Conservation (phyloP, 306 rosid genomes). For the Sicyos baderoa region DNA sequence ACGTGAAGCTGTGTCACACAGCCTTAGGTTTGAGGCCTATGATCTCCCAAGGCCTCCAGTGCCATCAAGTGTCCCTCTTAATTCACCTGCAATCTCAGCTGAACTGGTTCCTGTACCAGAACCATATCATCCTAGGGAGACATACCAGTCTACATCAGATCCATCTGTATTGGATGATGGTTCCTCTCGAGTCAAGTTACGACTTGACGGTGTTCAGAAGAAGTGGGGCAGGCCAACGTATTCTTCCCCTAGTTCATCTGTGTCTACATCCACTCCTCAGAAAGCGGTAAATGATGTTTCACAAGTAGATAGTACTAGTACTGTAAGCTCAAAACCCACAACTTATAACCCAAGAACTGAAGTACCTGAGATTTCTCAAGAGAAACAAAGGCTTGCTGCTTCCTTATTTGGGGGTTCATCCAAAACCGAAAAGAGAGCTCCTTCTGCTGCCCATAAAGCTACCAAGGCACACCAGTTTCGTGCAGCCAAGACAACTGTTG, state of each 20-base stretch:
- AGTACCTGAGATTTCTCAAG: slow-evolving; percentile 48
- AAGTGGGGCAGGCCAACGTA: slow-evolving; percentile 72
- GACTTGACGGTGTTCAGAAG: slow-evolving; percentile 80
- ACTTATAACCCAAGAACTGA: slow-evolving; percentile 46
- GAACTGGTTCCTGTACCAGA: slow-evolving; percentile 64
- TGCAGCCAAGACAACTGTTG: slow-evolving; percentile 34
- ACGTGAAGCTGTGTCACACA: slow-evolving; percentile 48
- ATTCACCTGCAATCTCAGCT: slow-evolving; percentile 39
- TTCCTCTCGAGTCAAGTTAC: slow-evolving; percentile 50
- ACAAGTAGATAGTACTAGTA: slow-evolving; percentile 36
- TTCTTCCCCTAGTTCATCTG: slow-evolving; percentile 42
- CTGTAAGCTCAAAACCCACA: slow-evolving; percentile 38
- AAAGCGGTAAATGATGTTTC: slow-evolving; percentile 46
- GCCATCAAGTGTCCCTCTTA: slow-evolving; percentile 34
- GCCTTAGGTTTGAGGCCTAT: slow-evolving; percentile 77
- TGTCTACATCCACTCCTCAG: slow-evolving; percentile 40
- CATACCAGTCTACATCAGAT: slow-evolving; percentile 32
- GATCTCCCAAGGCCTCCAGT: slow-evolving; percentile 62
- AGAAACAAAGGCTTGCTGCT: slow-evolving; percentile 89
- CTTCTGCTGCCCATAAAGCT: slow-evolving; percentile 44
- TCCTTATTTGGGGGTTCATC: slow-evolving; percentile 74
- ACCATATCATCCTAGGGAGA: slow-evolving; percentile 54
- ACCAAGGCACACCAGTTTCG: slow-evolving; percentile 37
- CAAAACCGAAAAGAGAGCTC: slow-evolving; percentile 43
- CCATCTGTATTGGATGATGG: slow-evolving; percentile 49